Conservation (phyloP, 2,329 filamentous ascomycete species). For the Ceratocystis ficicola region DNA sequence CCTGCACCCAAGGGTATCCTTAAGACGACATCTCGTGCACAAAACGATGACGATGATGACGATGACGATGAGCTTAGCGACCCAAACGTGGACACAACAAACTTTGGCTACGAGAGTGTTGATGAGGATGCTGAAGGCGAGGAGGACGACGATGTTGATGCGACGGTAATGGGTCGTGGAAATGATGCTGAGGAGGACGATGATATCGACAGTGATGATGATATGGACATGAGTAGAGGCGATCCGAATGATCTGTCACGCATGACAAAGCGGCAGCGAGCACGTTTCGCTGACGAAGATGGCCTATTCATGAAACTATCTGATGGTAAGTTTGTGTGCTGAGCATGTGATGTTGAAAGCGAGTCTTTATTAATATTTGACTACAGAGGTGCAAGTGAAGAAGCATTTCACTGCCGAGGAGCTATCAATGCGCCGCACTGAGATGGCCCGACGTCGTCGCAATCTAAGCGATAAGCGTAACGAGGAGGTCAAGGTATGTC, state of each 20-base stretch:
- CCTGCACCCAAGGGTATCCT: slow-evolving; percentile 15
- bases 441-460: slow-evolving; percentile 49
- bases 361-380: neutral
- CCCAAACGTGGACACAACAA: slow-evolving; percentile 36
- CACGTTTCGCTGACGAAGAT: slow-evolving; percentile 45
- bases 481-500: slow-evolving; percentile 48
- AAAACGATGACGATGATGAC: slow-evolving; percentile 32
- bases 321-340: slow-evolving; percentile 36
- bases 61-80: slow-evolving; percentile 47
- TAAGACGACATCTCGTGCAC: slow-evolving; percentile 26
- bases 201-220: slow-evolving; percentile 32
- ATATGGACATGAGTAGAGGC: slow-evolving; percentile 36
- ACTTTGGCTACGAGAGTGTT: slow-evolving; percentile 36
- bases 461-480: slow-evolving; percentile 54
- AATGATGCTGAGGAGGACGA: slow-evolving; percentile 33
- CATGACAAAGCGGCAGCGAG: slow-evolving; percentile 50
- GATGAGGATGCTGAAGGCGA: slow-evolving; percentile 40
- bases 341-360: neutral
- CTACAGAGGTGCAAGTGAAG: slow-evolving; percentile 50
- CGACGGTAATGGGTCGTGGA: slow-evolving; percentile 21
- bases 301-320: slow-evolving; percentile 44
- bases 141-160: slow-evolving; percentile 31
- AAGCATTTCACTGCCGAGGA: slow-evolving; percentile 51
- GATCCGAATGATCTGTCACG: slow-evolving; percentile 45
- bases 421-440: slow-evolving; percentile 48